Conservation (phyloP, 176 grass and related monocot species). For the Hordeum vulgare region MorexV3_pseudomolecules_assembly NC_058518.1:485271221-485271720, state of each 20-base stretch:
- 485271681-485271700: neutral
- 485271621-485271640: neutral
- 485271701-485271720: no score
- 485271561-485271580: conserved; percentile 41
- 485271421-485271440: neutral
- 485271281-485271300: neutral
- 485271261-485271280: neutral
- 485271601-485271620: conserved; percentile 32
- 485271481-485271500: neutral
- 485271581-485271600: neutral
- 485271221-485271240: neutral
- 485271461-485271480: neutral
- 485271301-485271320: conserved; percentile 31
- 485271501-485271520: neutral
- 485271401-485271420: neutral
- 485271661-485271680: neutral
- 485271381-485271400: neutral
- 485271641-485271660: neutral
- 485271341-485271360: conserved; percentile 41
- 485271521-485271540: conserved; percentile 50
- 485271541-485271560: neutral
- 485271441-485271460: neutral
- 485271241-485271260: neutral
- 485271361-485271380: conserved; percentile 49
- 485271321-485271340: conserved; percentile 68